Evolutionary conservation across 352 stramenopile species (phyloP), one percentile per base, ranked within the genome.

Genomic region (Plasmopara viticola): DNA sequence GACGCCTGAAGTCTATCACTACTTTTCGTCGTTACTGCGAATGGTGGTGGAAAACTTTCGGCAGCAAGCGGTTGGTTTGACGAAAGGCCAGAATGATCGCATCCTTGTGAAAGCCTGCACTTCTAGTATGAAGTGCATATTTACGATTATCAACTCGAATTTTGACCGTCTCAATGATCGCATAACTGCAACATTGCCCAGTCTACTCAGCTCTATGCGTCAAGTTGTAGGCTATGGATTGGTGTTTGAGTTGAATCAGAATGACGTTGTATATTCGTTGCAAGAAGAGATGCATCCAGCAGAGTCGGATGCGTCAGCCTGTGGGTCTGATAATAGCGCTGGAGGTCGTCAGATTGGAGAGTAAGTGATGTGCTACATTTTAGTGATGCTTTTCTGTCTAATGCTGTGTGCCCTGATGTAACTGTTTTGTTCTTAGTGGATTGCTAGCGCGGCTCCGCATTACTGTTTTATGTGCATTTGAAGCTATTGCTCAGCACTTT

Each of bases 21-120:
- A 78, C 60, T 87, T 89, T 73, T 62, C 73, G 40, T 64, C 70
- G 58, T 70, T 94, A 66, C 51, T 91, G 58, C 78, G 76, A 13
- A 87, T 90, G 64, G 77, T 90, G 43, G 76, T 90, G 35, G 84
- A 94, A 59, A 94, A 94, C 52, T 88, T 92, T 46, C 73, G 81
- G 5, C 79, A 92, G 53, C 84, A 94, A 53, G 67, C 74, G 20
- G 68, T 74, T 6, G 86, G 77, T 38, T 46, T 92, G 4, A 80
- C 66, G 4, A 74, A 74, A 40, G 75, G 73, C 4, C 62, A 87
- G 15, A 79, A 82, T 29, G 78, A 94, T 18, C 74, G 84, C 29
- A 87, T 91, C 28, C 65, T 92, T 5, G 74, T 92, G 25, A 90
- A 90, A 51, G 82, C 81, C 12, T 92, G 81, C 56, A 90, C 79